Evolutionary conservation across 2,329 filamentous ascomycete genomes (phyloP), one percentile per base, ranked within the genome.

Genomic region (Cladosporium sp.): DNA sequence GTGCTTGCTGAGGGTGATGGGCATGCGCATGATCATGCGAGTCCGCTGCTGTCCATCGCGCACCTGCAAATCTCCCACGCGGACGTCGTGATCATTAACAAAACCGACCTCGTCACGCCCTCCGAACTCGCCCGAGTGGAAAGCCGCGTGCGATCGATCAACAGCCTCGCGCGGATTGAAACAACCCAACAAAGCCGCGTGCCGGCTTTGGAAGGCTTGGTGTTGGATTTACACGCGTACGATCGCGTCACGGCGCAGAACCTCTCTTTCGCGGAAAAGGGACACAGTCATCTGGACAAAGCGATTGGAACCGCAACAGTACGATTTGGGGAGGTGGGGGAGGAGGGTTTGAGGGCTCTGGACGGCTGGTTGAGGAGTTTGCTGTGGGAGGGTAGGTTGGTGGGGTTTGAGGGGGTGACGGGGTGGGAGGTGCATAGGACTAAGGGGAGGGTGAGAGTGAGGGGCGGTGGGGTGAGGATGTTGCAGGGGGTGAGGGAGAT

Each of bases 61-160:
- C 93, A 98, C 68, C 78, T 97, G 41, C 93, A 98, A 63, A 95
- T 98, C 53, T 96, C 90, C 1, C 92, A 98, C 62, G 93, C 93
- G 6, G 93, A 98, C 69, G 89, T 97, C 7, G 80, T 98, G 38
- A 82, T 98, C 33, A 81, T 98, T 59, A 98, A 98, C 72, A 98
- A 98, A 68, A 78, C 84, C 3, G 93, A 98, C 64, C 75, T 96
- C 3, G 90, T 97, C 3, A 80, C 78, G 5, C 66, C 78, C 1
- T 71, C 78, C 6, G 83, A 95, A 60, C 77, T 97, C 1, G 69
- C 80, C n/a, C 69, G 65, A 0, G 87, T 96, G 7, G 78, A 77
- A 55, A 75, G 79, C 13, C 80, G 93, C 39, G 83, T 97, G 47
- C 73, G 78, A 49, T 85, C 88, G 4, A 97, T 98, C 67, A 98